Percentiles rank a stretch among this genome's conserved stretches.
Conservation (phyloP, 495 filamentous ascomycete species). For the Symbiotaphrina buchneri region DNA sequence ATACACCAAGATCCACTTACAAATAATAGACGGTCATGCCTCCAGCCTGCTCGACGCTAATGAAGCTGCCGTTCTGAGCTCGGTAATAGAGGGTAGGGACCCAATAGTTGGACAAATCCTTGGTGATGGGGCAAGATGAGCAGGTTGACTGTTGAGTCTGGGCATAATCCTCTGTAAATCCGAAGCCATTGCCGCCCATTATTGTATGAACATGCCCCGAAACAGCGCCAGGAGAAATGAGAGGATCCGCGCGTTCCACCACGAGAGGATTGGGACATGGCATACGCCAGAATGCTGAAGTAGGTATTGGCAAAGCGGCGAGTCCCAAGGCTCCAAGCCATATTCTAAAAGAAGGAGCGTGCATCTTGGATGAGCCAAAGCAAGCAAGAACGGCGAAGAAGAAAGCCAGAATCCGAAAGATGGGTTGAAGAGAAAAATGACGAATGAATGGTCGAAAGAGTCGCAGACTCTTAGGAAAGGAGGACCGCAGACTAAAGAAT, state of each 20-base stretch:
- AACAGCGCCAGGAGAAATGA: slow-evolving; percentile 31
- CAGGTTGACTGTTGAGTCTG: slow-evolving; percentile 35
- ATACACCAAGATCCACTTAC: slow-evolving; percentile 15
- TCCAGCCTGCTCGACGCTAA: slow-evolving; percentile 38
- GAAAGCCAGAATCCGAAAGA: background rate
- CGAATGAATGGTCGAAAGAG: background rate
- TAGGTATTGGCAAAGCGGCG: slow-evolving; percentile 8
- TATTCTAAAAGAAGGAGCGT: too few species aligned
- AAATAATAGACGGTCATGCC: slow-evolving; percentile 56
- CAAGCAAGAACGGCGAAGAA: background rate
- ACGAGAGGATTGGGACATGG: slow-evolving; percentile 19
- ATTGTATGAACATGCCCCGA: slow-evolving; percentile 54
- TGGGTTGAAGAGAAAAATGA: background rate
- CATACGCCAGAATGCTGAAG: slow-evolving; percentile 13
- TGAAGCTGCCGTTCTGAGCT: slow-evolving; percentile 38
- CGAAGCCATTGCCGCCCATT: slow-evolving; percentile 54
- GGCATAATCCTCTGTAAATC: slow-evolving; percentile 34
- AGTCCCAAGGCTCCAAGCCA: too few species aligned
- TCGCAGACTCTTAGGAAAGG: too few species aligned
- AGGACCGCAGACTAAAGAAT: too few species aligned
- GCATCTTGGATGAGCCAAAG: background rate
- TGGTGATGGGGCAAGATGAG: slow-evolving; percentile 37
- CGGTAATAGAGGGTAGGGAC: slow-evolving; percentile 44
- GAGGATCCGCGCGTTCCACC: slow-evolving; percentile 45
- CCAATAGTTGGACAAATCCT: slow-evolving; percentile 65